Evolutionary conservation across 805 yeast species (phyloP), one percentile per base, ranked within the genome.

Genomic region (Candida tibetensis): DNA sequence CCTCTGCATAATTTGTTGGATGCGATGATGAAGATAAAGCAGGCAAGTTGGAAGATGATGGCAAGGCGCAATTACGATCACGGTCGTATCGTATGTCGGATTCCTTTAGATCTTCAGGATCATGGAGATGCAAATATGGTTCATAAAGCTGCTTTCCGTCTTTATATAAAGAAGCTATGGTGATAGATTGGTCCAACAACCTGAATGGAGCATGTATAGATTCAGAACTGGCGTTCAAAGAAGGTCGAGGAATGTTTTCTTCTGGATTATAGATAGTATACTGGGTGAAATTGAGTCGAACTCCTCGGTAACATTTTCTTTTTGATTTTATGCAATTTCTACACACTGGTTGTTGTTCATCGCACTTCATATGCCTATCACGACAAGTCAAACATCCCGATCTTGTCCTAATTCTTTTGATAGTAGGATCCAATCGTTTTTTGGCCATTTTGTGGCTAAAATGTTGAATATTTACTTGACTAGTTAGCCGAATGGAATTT

Each of bases 321-420:
- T 69, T 66, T 7, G 78, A 69, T 37, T 72, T 74, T 34, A 72
- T 61, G 54, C 84, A 66, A 49, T 79, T 77, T 28, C 71, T 66
- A 55, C 86, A 81, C 23, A 73, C 73, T 1, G 86, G 86, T 38
- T 72, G 72, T 28, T 69, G 73, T 53, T 78, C 83, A 51, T 81
- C 85, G 57, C 86, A 81, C 51, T 79, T 81, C 66, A 80, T 77
- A 55, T 81, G 81, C 30, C 85, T 67, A 42, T 77, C 76, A 37
- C 85, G 73, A 49, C 86, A 81, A 8, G 81, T 77, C 36, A 75
- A 57, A 51, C 84, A 78, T 12, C 84, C 84, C 7, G 71, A 64
- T 36, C 74, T 55, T 9, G 72, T 65, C 47, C 74, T 54, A 36
- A 64, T 62, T 39, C 62, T 48, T 41, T 65, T 66, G 38, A 47